Evolutionary conservation across 306 rosid genomes (phyloP).

Genomic region (Cucumis cinereus): DNA sequence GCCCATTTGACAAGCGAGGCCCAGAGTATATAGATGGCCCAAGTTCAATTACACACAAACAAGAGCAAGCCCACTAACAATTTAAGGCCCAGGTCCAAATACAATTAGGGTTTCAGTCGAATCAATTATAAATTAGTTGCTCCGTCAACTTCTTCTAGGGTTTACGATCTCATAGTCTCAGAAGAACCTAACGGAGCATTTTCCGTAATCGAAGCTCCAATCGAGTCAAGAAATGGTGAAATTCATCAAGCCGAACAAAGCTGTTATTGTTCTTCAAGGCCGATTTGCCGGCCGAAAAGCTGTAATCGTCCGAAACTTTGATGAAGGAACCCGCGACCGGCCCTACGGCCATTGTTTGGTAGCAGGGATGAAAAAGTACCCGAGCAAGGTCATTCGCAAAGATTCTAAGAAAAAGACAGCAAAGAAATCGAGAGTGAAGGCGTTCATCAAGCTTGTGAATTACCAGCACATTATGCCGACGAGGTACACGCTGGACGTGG

Average conservation of each 20-base stretch:
- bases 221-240: conserved; percentile 21
- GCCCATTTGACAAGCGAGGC: not conserved
- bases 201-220: not conserved
- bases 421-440: conserved; percentile 33
- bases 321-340: conserved; percentile 39
- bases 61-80: not conserved
- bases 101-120: not conserved
- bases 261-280: conserved; percentile 33
- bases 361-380: conserved; percentile 37
- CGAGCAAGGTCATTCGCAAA: conserved; percentile 32
- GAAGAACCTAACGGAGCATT: not conserved
- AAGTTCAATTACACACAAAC: not conserved
- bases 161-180: not conserved
- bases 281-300: conserved; percentile 45
- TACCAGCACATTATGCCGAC: conserved; percentile 39
- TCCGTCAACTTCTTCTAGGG: not conserved
- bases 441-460: conserved; percentile 38
- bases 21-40: not conserved
- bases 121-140: not conserved
- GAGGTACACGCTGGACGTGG: conserved; percentile 37
- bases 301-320: conserved; percentile 31
- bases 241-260: conserved; percentile 34
- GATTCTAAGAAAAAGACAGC: conserved; percentile 43
- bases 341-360: conserved; percentile 37
- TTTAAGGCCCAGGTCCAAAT: not conserved